These are phyloP conservation scores for Rhodotorula sp. DNA, from an alignment of 1,284 basidiomycete genomes.

Conservation along the genomic window DNA sequence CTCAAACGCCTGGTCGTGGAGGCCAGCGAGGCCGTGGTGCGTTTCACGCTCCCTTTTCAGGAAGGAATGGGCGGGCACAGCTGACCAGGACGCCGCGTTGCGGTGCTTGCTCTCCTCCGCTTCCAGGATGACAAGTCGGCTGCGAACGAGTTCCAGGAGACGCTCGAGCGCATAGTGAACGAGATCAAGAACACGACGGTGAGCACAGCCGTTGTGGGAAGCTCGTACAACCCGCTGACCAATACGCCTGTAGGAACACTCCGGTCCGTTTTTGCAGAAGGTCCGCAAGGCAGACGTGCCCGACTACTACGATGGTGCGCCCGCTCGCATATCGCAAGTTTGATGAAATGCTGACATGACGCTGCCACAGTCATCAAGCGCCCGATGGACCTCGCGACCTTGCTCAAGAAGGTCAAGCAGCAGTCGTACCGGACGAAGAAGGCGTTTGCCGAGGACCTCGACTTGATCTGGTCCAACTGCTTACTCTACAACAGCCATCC, in stretches of 20 bases:
- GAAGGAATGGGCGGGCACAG: too few species aligned
- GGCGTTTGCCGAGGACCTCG: constrained; percentile 89
- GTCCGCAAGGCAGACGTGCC: constrained; percentile 78
- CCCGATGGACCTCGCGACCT: constrained; percentile 89
- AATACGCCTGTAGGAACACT: constrained; percentile 57
- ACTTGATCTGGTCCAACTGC: constrained; percentile 97
- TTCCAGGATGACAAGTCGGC: constrained; percentile 63
- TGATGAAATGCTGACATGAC: too few species aligned
- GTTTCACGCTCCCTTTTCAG: neutral
- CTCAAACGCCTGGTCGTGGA: constrained; percentile 42
- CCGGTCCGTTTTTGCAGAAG: constrained; percentile 78
- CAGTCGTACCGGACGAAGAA: constrained; percentile 85
- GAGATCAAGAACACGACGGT: constrained; percentile 63
- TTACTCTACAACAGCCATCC: constrained; percentile 85
- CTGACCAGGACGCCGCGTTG: neutral
- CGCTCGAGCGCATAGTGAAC: constrained; percentile 76
- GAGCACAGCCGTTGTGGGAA: constrained; percentile 59
- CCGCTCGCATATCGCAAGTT: too few species aligned
- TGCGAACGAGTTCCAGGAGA: constrained; percentile 86
- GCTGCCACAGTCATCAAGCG: constrained; percentile 66
- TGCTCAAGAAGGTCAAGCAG: constrained; percentile 74
- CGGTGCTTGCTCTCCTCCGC: neutral
- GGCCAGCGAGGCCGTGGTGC: constrained; percentile 38
- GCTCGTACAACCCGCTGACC: constrained; percentile 44
- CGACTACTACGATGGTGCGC: constrained; percentile 86